phyloP scores from a whole-genome alignment of 202 grass and related monocot genomes.

The Digitaria exilis region DNA sequence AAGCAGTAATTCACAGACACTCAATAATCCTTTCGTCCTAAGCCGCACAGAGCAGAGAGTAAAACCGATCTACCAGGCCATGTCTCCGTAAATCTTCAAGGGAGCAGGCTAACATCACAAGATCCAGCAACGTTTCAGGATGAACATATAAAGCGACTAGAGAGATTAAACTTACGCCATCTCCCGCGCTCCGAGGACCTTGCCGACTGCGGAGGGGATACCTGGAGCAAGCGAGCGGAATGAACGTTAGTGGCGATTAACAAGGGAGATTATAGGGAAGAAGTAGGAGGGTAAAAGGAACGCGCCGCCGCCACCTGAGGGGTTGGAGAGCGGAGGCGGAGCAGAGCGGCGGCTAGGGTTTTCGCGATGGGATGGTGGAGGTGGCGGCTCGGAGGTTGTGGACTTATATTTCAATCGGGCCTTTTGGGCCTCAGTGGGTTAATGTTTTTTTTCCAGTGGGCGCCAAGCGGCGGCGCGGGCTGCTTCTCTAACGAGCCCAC shows the following conservation, averaged over 20 bases:
- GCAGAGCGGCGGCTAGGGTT: slow-evolving; percentile 32
- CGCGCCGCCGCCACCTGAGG: slow-evolving; percentile 33
- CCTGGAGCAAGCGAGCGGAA: background rate
- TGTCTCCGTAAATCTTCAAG: background rate
- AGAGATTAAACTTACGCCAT: slow-evolving; percentile 34
- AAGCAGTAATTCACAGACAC: background rate
- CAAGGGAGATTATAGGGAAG: background rate
- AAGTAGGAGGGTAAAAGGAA: background rate
- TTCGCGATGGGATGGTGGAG: slow-evolving; percentile 6
- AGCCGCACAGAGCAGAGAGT: background rate
- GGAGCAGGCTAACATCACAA: background rate
- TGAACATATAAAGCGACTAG: background rate
- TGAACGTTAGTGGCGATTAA: background rate
- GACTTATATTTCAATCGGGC: slow-evolving; percentile 22
- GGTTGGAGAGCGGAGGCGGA: background rate
- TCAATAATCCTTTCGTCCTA: background rate
- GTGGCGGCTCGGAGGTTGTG: background rate
- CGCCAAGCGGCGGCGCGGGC: too few species aligned
- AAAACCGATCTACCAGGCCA: background rate
- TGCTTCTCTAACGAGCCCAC: too few species aligned
- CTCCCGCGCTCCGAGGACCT: background rate
- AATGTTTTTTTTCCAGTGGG: too few species aligned
- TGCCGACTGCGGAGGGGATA: background rate
- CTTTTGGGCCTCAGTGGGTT: background rate
- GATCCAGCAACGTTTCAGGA: background rate